Conservation (phyloP, 2,329 filamentous ascomycete genomes). For the Chrysoporthe deuterocubensis region DNA sequence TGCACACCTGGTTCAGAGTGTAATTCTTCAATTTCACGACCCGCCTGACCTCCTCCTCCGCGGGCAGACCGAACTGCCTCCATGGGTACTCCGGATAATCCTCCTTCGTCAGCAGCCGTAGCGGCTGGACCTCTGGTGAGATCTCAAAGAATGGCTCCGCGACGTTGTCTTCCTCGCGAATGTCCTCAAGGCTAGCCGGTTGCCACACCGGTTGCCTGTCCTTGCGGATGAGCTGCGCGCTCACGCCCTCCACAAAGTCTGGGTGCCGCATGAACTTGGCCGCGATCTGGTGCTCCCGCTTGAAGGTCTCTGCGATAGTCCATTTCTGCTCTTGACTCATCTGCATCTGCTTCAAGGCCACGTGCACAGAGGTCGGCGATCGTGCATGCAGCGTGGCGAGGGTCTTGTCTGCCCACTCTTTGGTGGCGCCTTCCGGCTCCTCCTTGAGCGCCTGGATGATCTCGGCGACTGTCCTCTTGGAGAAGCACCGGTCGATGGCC, state of each 20-base stretch:
- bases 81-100: conserved; percentile 79
- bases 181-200: conserved; percentile 72
- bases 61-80: conserved; percentile 70
- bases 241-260: conserved; percentile 93
- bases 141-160: conserved; percentile 71
- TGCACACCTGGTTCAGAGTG: conserved; percentile 62
- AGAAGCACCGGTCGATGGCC: conserved; percentile 85
- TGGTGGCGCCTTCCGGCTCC: conserved; percentile 54
- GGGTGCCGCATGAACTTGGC: conserved; percentile 85
- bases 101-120: conserved; percentile 65
- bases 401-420: conserved; percentile 79
- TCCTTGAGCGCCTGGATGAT: conserved; percentile 72
- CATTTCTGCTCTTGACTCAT: conserved; percentile 65
- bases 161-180: conserved; percentile 59
- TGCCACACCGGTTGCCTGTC: conserved; percentile 70
- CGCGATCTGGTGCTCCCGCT: conserved; percentile 83
- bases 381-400: conserved; percentile 74
- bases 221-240: conserved; percentile 76
- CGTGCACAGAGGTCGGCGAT: conserved; percentile 85
- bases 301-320: conserved; percentile 84
- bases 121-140: conserved; percentile 45
- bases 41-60: conserved; percentile 63
- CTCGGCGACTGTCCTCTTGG: conserved; percentile 66
- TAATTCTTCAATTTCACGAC: conserved; percentile 46
- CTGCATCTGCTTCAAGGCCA: conserved; percentile 82